phyloP scores from a whole-genome alignment of 495 filamentous ascomycete species.

The Penicillium cataractarum region DNA sequence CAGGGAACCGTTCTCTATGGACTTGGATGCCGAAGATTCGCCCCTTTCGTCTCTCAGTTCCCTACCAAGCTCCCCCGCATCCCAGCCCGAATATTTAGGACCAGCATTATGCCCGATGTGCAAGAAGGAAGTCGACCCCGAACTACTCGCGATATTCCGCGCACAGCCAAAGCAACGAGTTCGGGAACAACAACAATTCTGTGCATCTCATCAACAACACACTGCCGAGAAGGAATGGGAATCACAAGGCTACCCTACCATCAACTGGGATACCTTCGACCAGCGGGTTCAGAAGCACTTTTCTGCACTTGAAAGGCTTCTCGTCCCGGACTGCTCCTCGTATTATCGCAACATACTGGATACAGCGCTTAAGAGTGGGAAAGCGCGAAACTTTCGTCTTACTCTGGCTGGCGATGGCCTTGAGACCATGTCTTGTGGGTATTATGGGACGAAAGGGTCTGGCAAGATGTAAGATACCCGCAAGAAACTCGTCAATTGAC shows the following conservation, averaged over 20 bases:
- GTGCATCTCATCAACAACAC: constrained; percentile 65
- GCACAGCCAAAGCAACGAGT: constrained; percentile 56
- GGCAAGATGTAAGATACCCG: constrained; percentile 57
- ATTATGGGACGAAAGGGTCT: constrained; percentile 83
- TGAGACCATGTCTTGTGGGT: constrained; percentile 66
- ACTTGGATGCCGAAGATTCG: constrained; percentile 12
- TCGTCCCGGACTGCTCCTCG: constrained; percentile 59
- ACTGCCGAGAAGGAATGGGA: constrained; percentile 64
- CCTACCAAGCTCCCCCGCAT: constrained; percentile 9
- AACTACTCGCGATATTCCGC: constrained; percentile 52
- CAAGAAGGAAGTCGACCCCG: constrained; percentile 57
- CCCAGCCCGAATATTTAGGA: not conserved
- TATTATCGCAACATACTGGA: constrained; percentile 65
- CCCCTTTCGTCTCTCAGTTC: constrained; percentile 20
- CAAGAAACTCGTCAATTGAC: not conserved
- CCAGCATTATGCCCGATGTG: constrained; percentile 68
- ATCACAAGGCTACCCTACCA: constrained; percentile 70
- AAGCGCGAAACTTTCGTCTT: constrained; percentile 62
- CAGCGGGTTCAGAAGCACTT: constrained; percentile 62
- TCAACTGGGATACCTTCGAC: constrained; percentile 75
- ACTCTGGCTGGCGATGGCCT: constrained; percentile 42
- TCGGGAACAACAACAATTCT: constrained; percentile 68
- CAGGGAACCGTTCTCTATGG: constrained; percentile 1
- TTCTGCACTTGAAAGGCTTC: constrained; percentile 55
- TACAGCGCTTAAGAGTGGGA: constrained; percentile 59